Evolutionary conservation across 1,284 basidiomycete species (phyloP).

Genomic region (Xanthoconium separans): DNA sequence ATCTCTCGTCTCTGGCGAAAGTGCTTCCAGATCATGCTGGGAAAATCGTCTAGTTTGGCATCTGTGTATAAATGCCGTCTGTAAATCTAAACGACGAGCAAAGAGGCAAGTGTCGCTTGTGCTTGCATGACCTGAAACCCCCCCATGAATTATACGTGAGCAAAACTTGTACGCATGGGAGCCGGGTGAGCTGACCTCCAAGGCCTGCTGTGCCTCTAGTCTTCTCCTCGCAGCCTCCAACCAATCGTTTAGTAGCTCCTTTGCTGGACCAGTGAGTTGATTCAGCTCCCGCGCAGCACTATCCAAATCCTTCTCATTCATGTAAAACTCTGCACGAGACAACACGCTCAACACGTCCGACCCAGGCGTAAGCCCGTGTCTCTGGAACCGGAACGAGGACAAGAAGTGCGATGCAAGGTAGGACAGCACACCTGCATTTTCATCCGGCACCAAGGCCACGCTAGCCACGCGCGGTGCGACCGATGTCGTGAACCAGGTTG

Average conservation of each 20-base stretch:
- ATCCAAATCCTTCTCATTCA: slow-evolving; percentile 93
- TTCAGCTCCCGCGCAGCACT: slow-evolving; percentile 91
- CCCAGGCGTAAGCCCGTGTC: slow-evolving; percentile 74
- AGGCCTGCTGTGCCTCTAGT: slow-evolving; percentile 90
- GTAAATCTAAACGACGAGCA: slow-evolving; percentile 56
- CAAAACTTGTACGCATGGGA: neutral
- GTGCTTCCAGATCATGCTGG: neutral
- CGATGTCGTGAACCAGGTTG: slow-evolving; percentile 85
- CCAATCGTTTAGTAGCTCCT: slow-evolving; percentile 86
- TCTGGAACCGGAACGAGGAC: slow-evolving; percentile 76
- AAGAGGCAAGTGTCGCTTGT: slow-evolving; percentile 72
- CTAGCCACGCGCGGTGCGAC: slow-evolving; percentile 85
- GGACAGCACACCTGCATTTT: slow-evolving; percentile 84
- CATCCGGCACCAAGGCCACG: slow-evolving; percentile 89
- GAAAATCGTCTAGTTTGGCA: slow-evolving; percentile 19
- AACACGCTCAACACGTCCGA: slow-evolving; percentile 85
- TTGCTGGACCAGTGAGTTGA: slow-evolving; percentile 84
- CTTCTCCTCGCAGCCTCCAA: slow-evolving; percentile 85
- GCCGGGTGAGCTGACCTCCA: slow-evolving; percentile 62
- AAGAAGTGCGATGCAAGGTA: slow-evolving; percentile 83
- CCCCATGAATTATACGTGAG: neutral
- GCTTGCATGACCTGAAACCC: slow-evolving; percentile 74
- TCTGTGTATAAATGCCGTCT: slow-evolving; percentile 17
- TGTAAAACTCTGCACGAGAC: slow-evolving; percentile 85
- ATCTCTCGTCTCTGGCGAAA: too few species aligned